Percentiles rank a stretch among this genome's conserved stretches.
These are phyloP conservation scores for Tetradesmus lagerheimii DNA, from an alignment of 139 green algal genomes.

Conservation along the genomic window DNA sequence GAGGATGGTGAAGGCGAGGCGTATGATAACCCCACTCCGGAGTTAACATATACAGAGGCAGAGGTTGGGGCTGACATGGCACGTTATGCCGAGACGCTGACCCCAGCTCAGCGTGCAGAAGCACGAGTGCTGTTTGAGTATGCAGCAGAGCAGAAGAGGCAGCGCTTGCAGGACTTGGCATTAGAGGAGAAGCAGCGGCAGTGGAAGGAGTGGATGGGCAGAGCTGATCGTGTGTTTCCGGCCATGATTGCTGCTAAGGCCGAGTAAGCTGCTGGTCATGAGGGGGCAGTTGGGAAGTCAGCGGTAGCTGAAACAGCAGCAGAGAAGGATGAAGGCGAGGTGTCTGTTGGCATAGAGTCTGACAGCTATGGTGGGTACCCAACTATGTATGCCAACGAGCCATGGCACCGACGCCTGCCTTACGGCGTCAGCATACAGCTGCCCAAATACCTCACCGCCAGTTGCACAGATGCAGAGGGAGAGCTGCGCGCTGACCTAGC, in stretches of 20 bases:
- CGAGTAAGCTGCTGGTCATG: neutral
- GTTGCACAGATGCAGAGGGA: neutral
- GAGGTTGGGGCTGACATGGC: too few relatives aligned
- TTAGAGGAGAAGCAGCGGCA: neutral
- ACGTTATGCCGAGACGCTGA: too few relatives aligned
- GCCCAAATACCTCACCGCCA: neutral
- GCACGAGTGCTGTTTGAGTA: too few relatives aligned
- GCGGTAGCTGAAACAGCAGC: neutral
- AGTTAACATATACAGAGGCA: too few relatives aligned
- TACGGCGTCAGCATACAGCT: neutral
- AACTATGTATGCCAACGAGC: neutral
- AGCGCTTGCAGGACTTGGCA: too few relatives aligned
- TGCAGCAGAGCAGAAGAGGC: neutral
- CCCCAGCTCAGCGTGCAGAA: too few relatives aligned
- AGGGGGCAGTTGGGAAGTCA: neutral
- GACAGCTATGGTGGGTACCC: too few relatives aligned
- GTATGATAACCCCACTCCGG: too few relatives aligned
- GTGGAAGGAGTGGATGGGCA: too few relatives aligned
- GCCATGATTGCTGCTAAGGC: neutral
- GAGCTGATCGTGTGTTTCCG: neutral
- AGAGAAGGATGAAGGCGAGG: too few relatives aligned
- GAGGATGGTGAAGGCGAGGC: too few relatives aligned
- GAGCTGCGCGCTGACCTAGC: neutral
- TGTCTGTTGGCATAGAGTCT: too few relatives aligned
- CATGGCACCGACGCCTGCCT: neutral